Conservation (phyloP, 306 rosid species). For the Glycyrrhiza uralensis region DNA sequence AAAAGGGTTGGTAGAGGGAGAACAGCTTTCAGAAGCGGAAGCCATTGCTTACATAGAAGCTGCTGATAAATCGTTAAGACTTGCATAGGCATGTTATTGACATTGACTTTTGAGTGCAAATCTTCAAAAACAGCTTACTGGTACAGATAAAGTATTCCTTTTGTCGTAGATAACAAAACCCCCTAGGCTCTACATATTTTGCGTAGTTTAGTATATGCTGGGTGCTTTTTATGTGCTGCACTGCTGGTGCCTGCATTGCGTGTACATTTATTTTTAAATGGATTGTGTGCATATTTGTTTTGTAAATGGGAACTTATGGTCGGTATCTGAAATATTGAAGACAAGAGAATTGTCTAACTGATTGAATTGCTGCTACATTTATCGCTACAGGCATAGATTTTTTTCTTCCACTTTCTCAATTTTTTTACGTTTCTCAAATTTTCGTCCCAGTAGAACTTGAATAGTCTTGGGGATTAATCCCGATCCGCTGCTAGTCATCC, state of each 20-base stretch:
- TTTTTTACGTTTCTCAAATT: no score
- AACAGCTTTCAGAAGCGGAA: conserved; percentile 61
- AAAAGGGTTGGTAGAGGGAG: conserved; percentile 75
- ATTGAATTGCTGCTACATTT: background rate
- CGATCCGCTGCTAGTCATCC: no score
- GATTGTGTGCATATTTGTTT: background rate
- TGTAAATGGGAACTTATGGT: background rate
- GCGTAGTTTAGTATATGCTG: background rate
- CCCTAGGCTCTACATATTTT: background rate
- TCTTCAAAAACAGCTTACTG: background rate
- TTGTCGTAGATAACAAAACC: background rate
- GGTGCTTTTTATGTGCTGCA: background rate
- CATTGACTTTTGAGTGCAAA: conserved; percentile 26
- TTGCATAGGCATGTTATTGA: background rate
- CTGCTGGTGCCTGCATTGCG: background rate
- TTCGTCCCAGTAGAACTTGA: no score
- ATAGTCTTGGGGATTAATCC: no score
- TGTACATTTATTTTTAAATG: background rate
- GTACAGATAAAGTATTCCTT: background rate
- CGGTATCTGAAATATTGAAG: background rate
- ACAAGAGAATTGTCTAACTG: background rate
- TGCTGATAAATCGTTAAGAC: conserved; percentile 45
- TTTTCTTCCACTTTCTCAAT: background rate
- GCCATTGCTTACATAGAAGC: conserved; percentile 65
- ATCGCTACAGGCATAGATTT: background rate